Evolutionary conservation across 1,284 basidiomycete genomes (phyloP), one percentile per base, ranked within the genome.

Genomic region (Ceratorhiza oryzae-sativae): DNA sequence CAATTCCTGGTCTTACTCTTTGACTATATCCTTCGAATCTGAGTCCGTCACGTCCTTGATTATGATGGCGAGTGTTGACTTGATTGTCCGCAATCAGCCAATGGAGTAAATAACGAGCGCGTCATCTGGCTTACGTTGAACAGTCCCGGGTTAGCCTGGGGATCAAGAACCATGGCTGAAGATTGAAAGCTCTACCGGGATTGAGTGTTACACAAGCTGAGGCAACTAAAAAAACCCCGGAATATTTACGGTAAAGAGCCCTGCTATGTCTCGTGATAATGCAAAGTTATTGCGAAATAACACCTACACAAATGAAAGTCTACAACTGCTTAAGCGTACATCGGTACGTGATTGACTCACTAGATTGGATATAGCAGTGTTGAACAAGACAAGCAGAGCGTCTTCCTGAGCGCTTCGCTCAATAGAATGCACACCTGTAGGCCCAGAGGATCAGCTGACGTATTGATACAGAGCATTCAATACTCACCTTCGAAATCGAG

Each of bases 41-140:
- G 83, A 82, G 42, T 87, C 85, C 0, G 87, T 82, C 3, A 89
- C 88, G 70, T 89, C 88, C 86, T 88, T 89, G 77, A 89, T 88
- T 56, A 89, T 87, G 71, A 89, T 87, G 1, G 83, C 84, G 15
- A 90, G 77, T 0, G 82, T 86, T 0, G 86, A 88, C 72, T 67
- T 0, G 1, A 15, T 12, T 1, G 18, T 2, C 15, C 1, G 8
- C 1, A n/a, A 25, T 39, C 12, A 63, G 15, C 9, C 8, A 5
- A n/a, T 51, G 25, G 46, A 15, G 5, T 6, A 10, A 36, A 23
- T 10, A 27, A 18, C 25, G 32, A 36, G 82, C 86, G 0, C 86
- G 87, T 1, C n/a, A 27, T 9, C 20, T 23, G 20, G 42, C 55
- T 15, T 20, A 59, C 67, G 27, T 85, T 84, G 79, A 89, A 89